phyloP scores from a whole-genome alignment of 2,329 filamentous ascomycete species.

The Calonectria montana region DNA sequence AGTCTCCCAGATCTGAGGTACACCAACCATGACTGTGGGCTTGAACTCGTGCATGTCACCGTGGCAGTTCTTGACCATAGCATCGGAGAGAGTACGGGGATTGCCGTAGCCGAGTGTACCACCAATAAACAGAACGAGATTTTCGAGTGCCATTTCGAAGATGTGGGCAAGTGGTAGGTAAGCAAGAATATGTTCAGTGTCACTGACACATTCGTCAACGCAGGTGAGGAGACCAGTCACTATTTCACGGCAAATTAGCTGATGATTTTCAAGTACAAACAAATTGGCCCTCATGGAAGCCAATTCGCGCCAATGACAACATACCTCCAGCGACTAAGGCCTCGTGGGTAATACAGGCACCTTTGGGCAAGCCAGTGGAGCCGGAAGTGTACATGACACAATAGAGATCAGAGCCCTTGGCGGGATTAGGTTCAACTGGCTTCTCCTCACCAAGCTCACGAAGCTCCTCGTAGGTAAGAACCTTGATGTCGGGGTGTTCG shows the following conservation, averaged over 20 bases:
- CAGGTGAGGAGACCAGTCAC: constrained; percentile 84
- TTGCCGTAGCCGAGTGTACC: constrained; percentile 94
- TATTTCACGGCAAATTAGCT: constrained; percentile 36
- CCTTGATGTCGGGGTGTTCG: constrained; percentile 64
- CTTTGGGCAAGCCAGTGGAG: constrained; percentile 89
- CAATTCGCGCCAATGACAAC: constrained; percentile 48
- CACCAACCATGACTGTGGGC: constrained; percentile 91
- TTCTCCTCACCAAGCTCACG: constrained; percentile 72
- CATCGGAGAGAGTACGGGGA: constrained; percentile 87
- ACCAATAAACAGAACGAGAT: constrained; percentile 88
- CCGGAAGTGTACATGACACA: constrained; percentile 92
- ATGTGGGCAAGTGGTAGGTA: constrained; percentile 97
- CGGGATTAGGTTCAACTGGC: constrained; percentile 76
- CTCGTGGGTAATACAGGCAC: constrained; percentile 84
- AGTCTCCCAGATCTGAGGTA: constrained; percentile 97
- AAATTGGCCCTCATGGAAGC: background rate
- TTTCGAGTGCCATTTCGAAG: constrained; percentile 96
- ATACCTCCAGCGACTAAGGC: constrained; percentile 78
- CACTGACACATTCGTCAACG: constrained; percentile 81
- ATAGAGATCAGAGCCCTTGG: constrained; percentile 80
- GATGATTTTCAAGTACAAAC: constrained; percentile 17
- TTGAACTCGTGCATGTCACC: constrained; percentile 94
- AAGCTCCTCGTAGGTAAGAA: constrained; percentile 68
- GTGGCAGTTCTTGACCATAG: constrained; percentile 86
- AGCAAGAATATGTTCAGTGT: constrained; percentile 83